Percentiles rank a stretch among this genome's conserved stretches.
Conservation (phyloP, 1,284 basidiomycete genomes). For the Laetiporus sulphureus region DNA sequence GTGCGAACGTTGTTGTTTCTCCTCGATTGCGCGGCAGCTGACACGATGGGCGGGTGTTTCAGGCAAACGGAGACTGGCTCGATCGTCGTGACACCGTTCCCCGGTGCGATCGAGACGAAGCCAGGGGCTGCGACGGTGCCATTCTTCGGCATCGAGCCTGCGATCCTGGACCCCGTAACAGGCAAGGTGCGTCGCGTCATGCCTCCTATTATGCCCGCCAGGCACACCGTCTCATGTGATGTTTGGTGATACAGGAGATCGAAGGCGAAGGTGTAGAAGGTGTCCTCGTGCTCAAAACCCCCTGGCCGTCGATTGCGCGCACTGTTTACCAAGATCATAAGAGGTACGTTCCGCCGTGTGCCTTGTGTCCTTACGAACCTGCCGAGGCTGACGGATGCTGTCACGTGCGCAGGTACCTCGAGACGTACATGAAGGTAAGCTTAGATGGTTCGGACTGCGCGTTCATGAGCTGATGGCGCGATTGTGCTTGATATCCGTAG, state of each 20-base stretch:
- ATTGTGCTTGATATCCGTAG: slow-evolving; percentile 19
- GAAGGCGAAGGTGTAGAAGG: slow-evolving; percentile 87
- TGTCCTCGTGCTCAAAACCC: slow-evolving; percentile 79
- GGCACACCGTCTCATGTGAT: slow-evolving; percentile 2
- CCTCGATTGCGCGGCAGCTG: not conserved
- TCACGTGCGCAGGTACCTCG: slow-evolving; percentile 40
- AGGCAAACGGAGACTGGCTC: slow-evolving; percentile 98
- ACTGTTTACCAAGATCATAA: slow-evolving; percentile 92
- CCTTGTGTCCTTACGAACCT: slow-evolving; percentile 36
- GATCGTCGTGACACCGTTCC: slow-evolving; percentile 92
- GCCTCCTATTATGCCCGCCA: not conserved
- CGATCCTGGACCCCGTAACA: slow-evolving; percentile 79
- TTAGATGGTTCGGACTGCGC: not conserved
- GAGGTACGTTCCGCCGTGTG: slow-evolving; percentile 8
- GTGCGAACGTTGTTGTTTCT: slow-evolving; percentile 26
- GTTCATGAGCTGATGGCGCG: slow-evolving; percentile 1
- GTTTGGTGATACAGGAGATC: slow-evolving; percentile 43
- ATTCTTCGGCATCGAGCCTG: slow-evolving; percentile 94
- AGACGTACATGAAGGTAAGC: slow-evolving; percentile 84
- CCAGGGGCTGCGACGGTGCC: slow-evolving; percentile 95
- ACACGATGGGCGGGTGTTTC: not conserved
- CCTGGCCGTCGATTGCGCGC: slow-evolving; percentile 97
- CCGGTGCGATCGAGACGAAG: slow-evolving; percentile 93
- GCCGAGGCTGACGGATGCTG: not conserved
- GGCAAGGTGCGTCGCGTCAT: slow-evolving; percentile 41